phyloP scores from a whole-genome alignment of 495 filamentous ascomycete genomes.

The Chaetomium fimeti region DNA sequence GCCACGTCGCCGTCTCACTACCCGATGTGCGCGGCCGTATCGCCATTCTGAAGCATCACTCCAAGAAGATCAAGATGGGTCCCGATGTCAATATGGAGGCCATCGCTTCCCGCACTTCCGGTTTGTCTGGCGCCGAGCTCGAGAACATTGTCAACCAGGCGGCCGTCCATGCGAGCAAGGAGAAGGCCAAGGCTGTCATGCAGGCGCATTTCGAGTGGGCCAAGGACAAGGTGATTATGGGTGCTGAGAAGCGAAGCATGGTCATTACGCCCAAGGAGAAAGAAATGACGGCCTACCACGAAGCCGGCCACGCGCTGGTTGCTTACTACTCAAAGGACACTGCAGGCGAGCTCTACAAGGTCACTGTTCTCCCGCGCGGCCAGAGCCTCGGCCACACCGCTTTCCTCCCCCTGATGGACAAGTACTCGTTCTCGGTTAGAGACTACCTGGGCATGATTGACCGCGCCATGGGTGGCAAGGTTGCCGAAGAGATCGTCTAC shows the following conservation, averaged over 20 bases:
- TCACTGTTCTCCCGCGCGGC: conserved; percentile 91
- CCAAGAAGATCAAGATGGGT: conserved; percentile 76
- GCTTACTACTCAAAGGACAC: conserved; percentile 70
- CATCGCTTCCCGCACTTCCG: conserved; percentile 81
- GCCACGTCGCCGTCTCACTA: conserved; percentile 80
- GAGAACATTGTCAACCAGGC: conserved; percentile 97
- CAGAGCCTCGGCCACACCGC: conserved; percentile 80
- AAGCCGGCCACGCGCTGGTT: conserved; percentile 92
- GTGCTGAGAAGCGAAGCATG: conserved; percentile 81
- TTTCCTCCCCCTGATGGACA: conserved; percentile 84
- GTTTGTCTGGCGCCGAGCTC: conserved; percentile 91
- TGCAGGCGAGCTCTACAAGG: conserved; percentile 82
- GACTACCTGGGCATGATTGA: conserved; percentile 77
- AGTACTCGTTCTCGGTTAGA: conserved; percentile 70
- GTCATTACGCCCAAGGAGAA: conserved; percentile 80
- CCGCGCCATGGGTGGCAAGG: conserved; percentile 84
- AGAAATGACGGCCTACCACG: conserved; percentile 95
- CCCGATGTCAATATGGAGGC: conserved; percentile 77
- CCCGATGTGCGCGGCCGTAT: conserved; percentile 95
- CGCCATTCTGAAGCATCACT: conserved; percentile 87
- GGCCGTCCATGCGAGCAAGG: conserved; percentile 82
- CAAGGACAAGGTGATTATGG: conserved; percentile 98
- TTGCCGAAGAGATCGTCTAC: conserved; percentile 90
- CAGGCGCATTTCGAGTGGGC: conserved; percentile 92
- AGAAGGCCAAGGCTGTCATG: conserved; percentile 67